These are phyloP conservation scores for Monosporascus sp. DNA, from an alignment of 2,329 filamentous ascomycete genomes.

Conservation along the genomic window DNA sequence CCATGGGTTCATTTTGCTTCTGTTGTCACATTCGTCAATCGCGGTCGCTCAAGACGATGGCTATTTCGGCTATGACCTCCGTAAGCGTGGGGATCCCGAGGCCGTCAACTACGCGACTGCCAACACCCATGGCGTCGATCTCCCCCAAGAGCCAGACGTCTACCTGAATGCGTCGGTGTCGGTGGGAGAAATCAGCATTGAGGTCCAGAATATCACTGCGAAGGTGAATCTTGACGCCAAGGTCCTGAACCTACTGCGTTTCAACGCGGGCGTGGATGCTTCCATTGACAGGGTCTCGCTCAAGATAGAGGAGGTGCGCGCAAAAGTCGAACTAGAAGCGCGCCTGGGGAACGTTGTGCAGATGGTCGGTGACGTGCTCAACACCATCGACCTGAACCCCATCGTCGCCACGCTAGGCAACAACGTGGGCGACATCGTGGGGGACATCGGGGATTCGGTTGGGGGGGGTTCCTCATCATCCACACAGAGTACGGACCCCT, in stretches of 20 bases:
- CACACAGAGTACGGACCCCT: constrained; percentile 19
- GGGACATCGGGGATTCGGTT: constrained; percentile 29
- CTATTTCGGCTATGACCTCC: constrained; percentile 52
- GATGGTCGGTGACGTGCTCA: constrained; percentile 54
- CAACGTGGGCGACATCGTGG: constrained; percentile 41
- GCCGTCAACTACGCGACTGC: constrained; percentile 49
- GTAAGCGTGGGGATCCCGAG: constrained; percentile 43
- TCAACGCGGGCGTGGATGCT: constrained; percentile 56
- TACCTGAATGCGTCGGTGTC: constrained; percentile 54
- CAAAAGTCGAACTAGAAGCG: constrained; percentile 54
- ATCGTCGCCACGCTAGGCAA: constrained; percentile 50
- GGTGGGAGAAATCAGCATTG: constrained; percentile 53
- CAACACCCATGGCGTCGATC: constrained; percentile 40
- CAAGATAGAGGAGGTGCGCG: constrained; percentile 52
- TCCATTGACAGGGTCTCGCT: constrained; percentile 52
- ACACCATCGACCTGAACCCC: constrained; percentile 56
- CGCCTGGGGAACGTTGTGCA: constrained; percentile 53
- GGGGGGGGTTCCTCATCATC: constrained; percentile 16
- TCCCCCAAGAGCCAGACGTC: constrained; percentile 48
- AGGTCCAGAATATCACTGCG: constrained; percentile 54
- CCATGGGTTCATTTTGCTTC: constrained; percentile 20
- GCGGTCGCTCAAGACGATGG: constrained; percentile 30
- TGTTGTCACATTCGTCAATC: constrained; percentile 19
- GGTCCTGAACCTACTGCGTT: constrained; percentile 51
- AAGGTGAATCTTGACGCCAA: constrained; percentile 56